Evolutionary conservation across 2,329 filamentous ascomycete species (phyloP).

Genomic region (Colletotrichum eremochloae): DNA sequence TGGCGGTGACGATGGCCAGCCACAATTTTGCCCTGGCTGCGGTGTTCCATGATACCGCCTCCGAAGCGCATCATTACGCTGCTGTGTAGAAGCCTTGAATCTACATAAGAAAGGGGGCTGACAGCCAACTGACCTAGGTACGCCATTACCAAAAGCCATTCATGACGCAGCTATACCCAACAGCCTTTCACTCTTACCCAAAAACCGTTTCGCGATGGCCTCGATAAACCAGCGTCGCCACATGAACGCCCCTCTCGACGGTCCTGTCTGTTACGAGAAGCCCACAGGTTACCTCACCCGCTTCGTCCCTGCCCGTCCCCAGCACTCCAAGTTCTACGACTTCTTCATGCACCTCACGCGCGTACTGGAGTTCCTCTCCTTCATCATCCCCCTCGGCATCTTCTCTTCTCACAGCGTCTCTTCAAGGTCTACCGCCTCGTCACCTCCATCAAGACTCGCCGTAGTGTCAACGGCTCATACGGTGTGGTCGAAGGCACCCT

Average conservation of each 20-base stretch:
- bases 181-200: not conserved
- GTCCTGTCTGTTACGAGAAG: slow-evolving; percentile 2
- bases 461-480: slow-evolving; percentile 51
- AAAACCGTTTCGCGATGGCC: not conserved
- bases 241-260: slow-evolving; percentile 10
- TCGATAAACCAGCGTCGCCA: not conserved
- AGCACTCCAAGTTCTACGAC: slow-evolving; percentile 43
- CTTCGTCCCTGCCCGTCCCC: slow-evolving; percentile 41
- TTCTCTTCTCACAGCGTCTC: slow-evolving; percentile 58
- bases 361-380: slow-evolving; percentile 59
- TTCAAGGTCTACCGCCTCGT: slow-evolving; percentile 56
- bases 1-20: slow-evolving; percentile 9
- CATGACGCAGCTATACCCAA: not conserved
- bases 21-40: not conserved
- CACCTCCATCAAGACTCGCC: slow-evolving; percentile 48
- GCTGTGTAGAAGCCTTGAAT: not conserved
- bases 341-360: slow-evolving; percentile 53
- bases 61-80: not conserved
- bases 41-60: not conserved
- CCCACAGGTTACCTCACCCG: slow-evolving; percentile 43
- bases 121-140: not conserved
- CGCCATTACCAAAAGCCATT: not conserved
- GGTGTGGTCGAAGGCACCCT: slow-evolving; percentile 59
- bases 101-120: not conserved
- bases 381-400: slow-evolving; percentile 56